These are phyloP conservation scores for Cytospora paraplurivora DNA, from an alignment of 2,329 filamentous ascomycete genomes.

Conservation along the genomic window DNA sequence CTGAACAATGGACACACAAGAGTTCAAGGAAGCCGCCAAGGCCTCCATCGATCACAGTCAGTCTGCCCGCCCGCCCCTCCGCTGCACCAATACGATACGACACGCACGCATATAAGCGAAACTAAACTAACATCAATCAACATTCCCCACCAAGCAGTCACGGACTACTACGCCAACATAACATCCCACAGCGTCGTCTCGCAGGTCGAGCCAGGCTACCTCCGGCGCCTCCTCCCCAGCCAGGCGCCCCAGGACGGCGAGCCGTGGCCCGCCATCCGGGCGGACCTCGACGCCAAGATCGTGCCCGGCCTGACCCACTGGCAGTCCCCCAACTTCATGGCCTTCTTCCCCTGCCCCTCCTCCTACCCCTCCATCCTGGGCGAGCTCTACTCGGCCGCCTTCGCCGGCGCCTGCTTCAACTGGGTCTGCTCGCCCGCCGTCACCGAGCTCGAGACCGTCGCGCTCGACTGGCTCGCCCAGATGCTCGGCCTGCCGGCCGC, in stretches of 20 bases:
- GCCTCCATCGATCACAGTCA: constrained; percentile 81
- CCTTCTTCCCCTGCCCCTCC: constrained; percentile 84
- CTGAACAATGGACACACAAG: constrained; percentile 69
- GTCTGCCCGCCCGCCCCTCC: constrained; percentile 37
- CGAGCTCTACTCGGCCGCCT: constrained; percentile 87
- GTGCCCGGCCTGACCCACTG: constrained; percentile 93
- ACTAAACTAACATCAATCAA: background rate
- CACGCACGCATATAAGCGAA: constrained; percentile 17
- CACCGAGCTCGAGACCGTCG: constrained; percentile 90
- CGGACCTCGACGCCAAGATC: constrained; percentile 83
- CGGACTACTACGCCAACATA: constrained; percentile 80
- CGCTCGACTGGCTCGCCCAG: constrained; percentile 88
- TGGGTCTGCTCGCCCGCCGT: constrained; percentile 93
- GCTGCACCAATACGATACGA: constrained; percentile 15
- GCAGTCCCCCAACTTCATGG: constrained; percentile 92
- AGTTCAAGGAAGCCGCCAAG: constrained; percentile 77
- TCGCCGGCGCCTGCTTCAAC: constrained; percentile 92
- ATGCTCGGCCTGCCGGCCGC: constrained; percentile 71
- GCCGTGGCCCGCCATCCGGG: constrained; percentile 76
- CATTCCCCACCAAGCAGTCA: constrained; percentile 55
- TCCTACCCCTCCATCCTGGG: constrained; percentile 86
- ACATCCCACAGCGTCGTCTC: constrained; percentile 72
- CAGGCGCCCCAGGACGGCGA: constrained; percentile 67
- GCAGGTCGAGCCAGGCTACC: constrained; percentile 80
- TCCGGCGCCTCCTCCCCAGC: constrained; percentile 74